Conservation (phyloP, 2,329 filamentous ascomycete genomes). For the Chaetomium olivaceum region DNA sequence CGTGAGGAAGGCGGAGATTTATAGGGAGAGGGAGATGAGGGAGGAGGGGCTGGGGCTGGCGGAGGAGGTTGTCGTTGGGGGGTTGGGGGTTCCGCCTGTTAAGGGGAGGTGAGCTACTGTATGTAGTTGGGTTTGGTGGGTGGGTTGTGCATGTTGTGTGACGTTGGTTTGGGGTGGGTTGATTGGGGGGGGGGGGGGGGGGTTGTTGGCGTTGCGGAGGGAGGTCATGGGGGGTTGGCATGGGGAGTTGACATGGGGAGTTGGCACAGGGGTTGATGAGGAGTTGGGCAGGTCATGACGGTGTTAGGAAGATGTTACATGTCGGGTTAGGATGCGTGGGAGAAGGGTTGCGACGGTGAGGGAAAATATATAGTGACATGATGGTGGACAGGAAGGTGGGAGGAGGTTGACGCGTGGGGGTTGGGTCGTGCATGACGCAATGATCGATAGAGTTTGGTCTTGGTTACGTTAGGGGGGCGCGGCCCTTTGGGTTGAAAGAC, state of each 20-base stretch:
- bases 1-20: constrained; percentile 68
- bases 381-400: not conserved
- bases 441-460: constrained; percentile 11
- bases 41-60: not conserved
- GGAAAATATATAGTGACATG: not conserved
- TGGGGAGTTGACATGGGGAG: not conserved
- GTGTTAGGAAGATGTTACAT: not conserved
- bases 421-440: not conserved
- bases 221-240: not conserved
- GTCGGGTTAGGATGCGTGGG: not conserved
- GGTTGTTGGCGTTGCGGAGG: not conserved
- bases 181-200: too few species aligned
- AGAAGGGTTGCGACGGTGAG: not conserved
- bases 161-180: not conserved
- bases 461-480: not conserved
- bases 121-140: not conserved
- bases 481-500: not conserved
- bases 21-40: constrained; percentile 50
- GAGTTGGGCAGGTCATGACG: not conserved
- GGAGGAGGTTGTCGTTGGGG: not conserved
- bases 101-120: not conserved
- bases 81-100: not conserved
- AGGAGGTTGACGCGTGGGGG: not conserved
- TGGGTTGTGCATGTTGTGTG: not conserved
- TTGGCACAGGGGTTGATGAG: not conserved